phyloP scores from a whole-genome alignment of 2,329 filamentous ascomycete genomes.

The Clarireedia paspali region DNA sequence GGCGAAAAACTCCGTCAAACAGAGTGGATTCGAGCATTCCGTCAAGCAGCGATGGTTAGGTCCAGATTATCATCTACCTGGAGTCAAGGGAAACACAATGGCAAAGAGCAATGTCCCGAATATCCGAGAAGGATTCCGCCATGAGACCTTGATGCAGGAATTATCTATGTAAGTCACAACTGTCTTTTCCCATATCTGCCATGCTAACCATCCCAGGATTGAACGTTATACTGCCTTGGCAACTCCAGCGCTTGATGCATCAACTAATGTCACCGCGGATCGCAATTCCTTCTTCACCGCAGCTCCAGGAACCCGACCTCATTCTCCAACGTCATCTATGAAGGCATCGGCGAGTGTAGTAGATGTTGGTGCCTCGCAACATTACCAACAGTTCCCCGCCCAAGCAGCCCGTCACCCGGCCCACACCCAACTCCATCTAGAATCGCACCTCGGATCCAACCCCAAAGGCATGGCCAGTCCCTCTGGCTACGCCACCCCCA shows the following conservation, averaged over 20 bases:
- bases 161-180: conserved; percentile 62
- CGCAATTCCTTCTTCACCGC: conserved; percentile 19
- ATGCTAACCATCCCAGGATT: conserved; percentile 25
- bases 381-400: conserved; percentile 27
- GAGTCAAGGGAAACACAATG: conserved; percentile 81
- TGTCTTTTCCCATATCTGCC: not conserved
- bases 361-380: conserved; percentile 10
- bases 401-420: conserved; percentile 27
- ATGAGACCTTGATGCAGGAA: conserved; percentile 80
- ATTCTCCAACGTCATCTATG: conserved; percentile 29
- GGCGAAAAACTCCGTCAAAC: conserved; percentile 89
- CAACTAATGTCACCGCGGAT: conserved; percentile 18
- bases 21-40: conserved; percentile 85
- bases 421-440: conserved; percentile 20
- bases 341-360: conserved; percentile 21
- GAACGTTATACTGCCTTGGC: conserved; percentile 27
- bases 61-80: conserved; percentile 65
- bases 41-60: conserved; percentile 93
- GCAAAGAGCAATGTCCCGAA: conserved; percentile 95
- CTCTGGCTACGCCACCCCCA: conserved; percentile 11
- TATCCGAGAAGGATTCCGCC: conserved; percentile 79
- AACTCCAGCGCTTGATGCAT: conserved; percentile 5
- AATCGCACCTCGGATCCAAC: conserved; percentile 9
- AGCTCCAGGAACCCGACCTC: conserved; percentile 16
- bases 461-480: conserved; percentile 13